phyloP scores from a whole-genome alignment of 129 eudicot species.

The Pulicaria dysenterica region DNA sequence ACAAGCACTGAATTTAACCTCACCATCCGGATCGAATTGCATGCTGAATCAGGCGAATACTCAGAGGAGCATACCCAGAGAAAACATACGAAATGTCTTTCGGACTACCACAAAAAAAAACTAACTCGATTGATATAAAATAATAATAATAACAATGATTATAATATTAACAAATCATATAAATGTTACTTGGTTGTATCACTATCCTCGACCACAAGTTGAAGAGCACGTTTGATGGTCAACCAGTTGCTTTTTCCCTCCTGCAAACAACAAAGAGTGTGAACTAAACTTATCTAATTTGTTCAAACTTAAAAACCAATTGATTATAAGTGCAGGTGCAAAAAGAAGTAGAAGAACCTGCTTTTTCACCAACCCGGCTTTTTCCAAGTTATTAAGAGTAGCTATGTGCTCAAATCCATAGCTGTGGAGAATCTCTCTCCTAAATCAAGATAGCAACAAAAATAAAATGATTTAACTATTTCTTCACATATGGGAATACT shows the following conservation, averaged over 20 bases:
- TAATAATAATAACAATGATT: not conserved
- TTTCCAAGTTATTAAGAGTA: slow-evolving; percentile 83
- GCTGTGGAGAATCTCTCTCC: slow-evolving; percentile 98
- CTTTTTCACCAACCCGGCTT: slow-evolving; percentile 81
- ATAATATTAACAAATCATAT: not conserved
- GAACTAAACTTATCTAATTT: not conserved
- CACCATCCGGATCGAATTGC: slow-evolving; percentile 98
- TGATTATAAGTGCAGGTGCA: slow-evolving; percentile 3
- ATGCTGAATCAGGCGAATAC: slow-evolving; percentile 93
- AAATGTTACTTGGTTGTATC: slow-evolving; percentile 78
- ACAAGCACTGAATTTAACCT: slow-evolving; percentile 23
- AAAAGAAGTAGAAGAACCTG: slow-evolving; percentile 50
- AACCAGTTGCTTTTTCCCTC: slow-evolving; percentile 84
- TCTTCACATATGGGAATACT: not conserved
- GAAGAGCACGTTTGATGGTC: slow-evolving; percentile 78
- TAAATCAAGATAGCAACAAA: slow-evolving; percentile 37
- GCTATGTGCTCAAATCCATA: slow-evolving; percentile 97
- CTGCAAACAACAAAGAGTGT: slow-evolving; percentile 47
- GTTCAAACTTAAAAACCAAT: not conserved
- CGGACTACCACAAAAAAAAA: slow-evolving; percentile 57
- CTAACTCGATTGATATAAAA: not conserved
- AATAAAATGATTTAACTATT: slow-evolving; percentile 5
- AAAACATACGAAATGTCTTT: slow-evolving; percentile 89
- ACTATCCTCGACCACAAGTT: slow-evolving; percentile 87
- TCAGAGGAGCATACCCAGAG: slow-evolving; percentile 98